Percentiles rank a stretch among this genome's conserved stretches.
Conservation (phyloP, 2,329 filamentous ascomycete species). For the Alternaria ventricosa region DNA sequence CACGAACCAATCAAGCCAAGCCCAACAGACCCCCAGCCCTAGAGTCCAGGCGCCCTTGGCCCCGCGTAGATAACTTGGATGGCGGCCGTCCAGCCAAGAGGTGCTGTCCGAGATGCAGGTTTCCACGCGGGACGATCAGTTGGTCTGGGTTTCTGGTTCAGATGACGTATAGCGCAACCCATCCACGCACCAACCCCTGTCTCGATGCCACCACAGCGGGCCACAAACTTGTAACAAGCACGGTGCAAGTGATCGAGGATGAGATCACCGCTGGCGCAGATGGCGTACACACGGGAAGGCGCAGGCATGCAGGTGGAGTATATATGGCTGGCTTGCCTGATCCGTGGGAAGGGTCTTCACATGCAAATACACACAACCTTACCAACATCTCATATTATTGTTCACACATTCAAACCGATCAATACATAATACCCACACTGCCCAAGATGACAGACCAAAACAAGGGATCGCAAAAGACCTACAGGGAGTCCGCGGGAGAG, state of each 20-base stretch:
- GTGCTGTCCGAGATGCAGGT: conserved; percentile 4
- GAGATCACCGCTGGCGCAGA: conserved; percentile 25
- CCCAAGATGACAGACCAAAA: conserved; percentile 6
- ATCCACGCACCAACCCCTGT: conserved; percentile 15
- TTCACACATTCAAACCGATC: neutral
- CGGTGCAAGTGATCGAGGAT: conserved; percentile 10
- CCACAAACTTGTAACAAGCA: conserved; percentile 19
- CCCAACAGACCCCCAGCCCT: neutral
- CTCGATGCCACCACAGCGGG: conserved; percentile 10
- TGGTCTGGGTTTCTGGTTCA: conserved; percentile 7
- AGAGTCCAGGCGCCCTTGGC: neutral
- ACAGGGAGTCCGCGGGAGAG: conserved; percentile 46
- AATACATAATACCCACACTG: neutral
- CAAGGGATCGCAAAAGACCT: conserved; percentile 28
- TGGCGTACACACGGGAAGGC: conserved; percentile 10
- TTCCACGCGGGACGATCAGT: conserved; percentile 26
- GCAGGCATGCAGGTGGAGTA: neutral
- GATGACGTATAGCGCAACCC: conserved; percentile 23
- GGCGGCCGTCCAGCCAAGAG: neutral
- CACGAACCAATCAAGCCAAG: neutral
- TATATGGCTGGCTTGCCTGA: conserved; percentile 7
- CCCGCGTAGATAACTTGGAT: neutral
- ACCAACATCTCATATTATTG: neutral
- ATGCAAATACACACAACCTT: neutral
- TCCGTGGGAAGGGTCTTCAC: neutral